Conservation (phyloP, 371 early-diverging fungal species). For the Mucor velutinosus region DNA sequence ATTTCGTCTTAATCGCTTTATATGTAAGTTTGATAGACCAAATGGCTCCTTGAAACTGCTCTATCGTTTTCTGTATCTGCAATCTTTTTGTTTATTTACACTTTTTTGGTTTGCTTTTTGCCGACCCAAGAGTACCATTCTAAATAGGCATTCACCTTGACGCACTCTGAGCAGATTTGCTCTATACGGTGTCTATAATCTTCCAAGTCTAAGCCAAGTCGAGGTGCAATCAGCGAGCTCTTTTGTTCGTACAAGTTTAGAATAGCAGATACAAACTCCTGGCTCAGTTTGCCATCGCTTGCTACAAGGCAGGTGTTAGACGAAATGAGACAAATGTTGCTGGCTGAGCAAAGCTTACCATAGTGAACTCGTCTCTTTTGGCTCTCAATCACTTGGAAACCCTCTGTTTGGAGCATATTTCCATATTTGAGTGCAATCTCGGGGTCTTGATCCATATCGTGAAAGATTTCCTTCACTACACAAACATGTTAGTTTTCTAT, state of each 20-base stretch:
- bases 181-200: slow-evolving; percentile 43
- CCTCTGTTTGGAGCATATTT: slow-evolving; percentile 17
- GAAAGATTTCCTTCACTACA: slow-evolving; percentile 28
- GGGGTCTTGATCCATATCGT: slow-evolving; percentile 17
- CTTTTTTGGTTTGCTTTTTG: neutral
- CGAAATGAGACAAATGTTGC: too few relatives aligned
- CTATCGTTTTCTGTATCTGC: too few relatives aligned
- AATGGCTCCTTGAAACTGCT: neutral
- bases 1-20: neutral
- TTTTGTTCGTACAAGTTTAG: slow-evolving; percentile 8
- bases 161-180: slow-evolving; percentile 46
- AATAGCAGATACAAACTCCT: slow-evolving; percentile 28
- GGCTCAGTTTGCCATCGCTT: slow-evolving; percentile 32
- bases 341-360: slow-evolving; percentile 18
- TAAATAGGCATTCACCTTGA: slow-evolving; percentile 27
- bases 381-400: slow-evolving; percentile 29
- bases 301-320: slow-evolving; percentile 2
- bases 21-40: neutral
- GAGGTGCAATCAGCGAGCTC: slow-evolving; percentile 16
- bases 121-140: slow-evolving; percentile 33
- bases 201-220: slow-evolving; percentile 33
- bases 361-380: slow-evolving; percentile 30
- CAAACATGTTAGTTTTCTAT: neutral
- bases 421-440: slow-evolving; percentile 30
- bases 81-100: too few relatives aligned